phyloP scores from a whole-genome alignment of 768 basidiomycete species.

The Macrocybe gigantea region DNA sequence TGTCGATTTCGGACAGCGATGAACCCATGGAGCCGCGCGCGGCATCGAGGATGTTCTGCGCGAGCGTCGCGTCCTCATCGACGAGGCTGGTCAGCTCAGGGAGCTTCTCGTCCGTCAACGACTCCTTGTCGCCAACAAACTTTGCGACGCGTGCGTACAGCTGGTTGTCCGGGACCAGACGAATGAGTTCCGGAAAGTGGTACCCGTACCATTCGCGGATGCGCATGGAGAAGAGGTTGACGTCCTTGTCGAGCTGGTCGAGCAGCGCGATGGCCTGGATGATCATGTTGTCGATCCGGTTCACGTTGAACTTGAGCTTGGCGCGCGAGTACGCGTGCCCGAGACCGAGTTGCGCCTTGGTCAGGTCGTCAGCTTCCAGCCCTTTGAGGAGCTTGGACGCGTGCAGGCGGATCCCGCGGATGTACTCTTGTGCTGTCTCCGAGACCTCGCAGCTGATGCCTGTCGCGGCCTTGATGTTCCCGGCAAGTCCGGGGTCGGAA shows the following conservation, averaged over 20 bases:
- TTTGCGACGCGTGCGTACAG: constrained; percentile 84
- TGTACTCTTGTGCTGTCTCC: constrained; percentile 75
- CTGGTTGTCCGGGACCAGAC: constrained; percentile 89
- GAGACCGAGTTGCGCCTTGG: constrained; percentile 91
- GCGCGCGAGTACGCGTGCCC: constrained; percentile 97
- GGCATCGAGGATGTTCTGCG: constrained; percentile 93
- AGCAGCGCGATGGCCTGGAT: constrained; percentile 98
- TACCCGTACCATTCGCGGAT: constrained; percentile 99
- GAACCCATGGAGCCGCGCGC: constrained; percentile 94
- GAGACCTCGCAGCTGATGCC: constrained; percentile 76
- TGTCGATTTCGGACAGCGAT: constrained; percentile 84
- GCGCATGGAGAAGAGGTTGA: constrained; percentile 98
- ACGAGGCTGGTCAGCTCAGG: constrained; percentile 73
- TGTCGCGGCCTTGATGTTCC: constrained; percentile 69
- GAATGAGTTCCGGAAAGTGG: constrained; percentile 96
- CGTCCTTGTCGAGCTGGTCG: constrained; percentile 98
- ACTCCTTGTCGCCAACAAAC: constrained; percentile 88
- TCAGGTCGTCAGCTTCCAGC: constrained; percentile 82
- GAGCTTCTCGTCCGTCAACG: constrained; percentile 72
- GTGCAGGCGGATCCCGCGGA: constrained; percentile 90
- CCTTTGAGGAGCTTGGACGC: constrained; percentile 86
- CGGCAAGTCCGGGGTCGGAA: constrained; percentile 67
- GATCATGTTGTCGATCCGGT: constrained; percentile 98
- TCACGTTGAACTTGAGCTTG: constrained; percentile 97
- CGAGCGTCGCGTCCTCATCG: constrained; percentile 78